These are phyloP conservation scores for Plasmodium coatneyi DNA, from an alignment of 169 alveolate genomes.

Conservation along the genomic window DNA sequence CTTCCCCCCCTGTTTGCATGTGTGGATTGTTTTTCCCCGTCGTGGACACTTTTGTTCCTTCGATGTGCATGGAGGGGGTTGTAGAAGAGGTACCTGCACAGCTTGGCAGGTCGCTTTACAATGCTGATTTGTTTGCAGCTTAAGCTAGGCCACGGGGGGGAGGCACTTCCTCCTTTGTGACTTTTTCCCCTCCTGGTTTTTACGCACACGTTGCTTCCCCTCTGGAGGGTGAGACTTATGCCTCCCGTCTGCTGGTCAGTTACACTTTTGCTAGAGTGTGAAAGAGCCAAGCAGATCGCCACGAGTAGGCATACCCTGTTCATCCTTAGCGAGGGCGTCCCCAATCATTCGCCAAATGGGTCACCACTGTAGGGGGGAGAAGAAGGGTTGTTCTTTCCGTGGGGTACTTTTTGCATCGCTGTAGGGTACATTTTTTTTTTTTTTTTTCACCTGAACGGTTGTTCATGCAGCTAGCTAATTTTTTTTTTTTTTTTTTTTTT, in stretches of 20 bases:
- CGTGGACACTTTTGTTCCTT: not conserved
- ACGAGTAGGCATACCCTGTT: conserved; percentile 20
- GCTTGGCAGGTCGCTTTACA: not conserved
- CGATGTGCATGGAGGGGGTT: not conserved
- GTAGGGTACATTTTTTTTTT: not conserved
- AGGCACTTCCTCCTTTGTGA: not conserved
- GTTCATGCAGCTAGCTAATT: not conserved
- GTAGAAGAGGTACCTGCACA: not conserved
- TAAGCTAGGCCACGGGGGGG: not conserved
- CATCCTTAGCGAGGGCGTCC: not conserved
- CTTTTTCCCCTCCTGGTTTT: not conserved
- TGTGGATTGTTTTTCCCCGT: not conserved
- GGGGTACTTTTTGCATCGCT: not conserved
- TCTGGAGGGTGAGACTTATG: not conserved
- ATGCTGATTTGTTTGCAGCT: not conserved
- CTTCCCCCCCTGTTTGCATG: not conserved
- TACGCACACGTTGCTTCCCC: not conserved
- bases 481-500: too few species aligned
- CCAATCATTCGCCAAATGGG: not conserved
- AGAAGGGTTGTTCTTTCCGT: too few species aligned
- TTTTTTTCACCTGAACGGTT: too few species aligned
- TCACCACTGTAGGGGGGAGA: not conserved
- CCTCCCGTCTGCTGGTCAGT: not conserved
- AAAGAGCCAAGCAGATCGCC: not conserved
- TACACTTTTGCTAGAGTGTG: conserved; percentile 10